Evolutionary conservation across 306 rosid genomes (phyloP).

Genomic region (Citrullus mucosospermus): DNA sequence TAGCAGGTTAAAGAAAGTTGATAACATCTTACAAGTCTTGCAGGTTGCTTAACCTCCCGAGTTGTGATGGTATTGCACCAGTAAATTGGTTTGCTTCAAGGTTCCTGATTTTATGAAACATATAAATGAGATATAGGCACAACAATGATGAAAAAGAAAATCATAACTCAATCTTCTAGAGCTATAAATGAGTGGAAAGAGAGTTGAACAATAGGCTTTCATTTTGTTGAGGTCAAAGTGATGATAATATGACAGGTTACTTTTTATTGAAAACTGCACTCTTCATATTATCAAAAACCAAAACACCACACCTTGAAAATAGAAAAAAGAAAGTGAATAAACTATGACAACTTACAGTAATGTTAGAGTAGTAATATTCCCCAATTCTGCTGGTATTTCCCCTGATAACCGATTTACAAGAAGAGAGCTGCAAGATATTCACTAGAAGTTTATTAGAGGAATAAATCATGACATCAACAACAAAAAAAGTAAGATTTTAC

Average conservation of each 20-base stretch:
- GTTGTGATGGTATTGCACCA: slow-evolving; percentile 55
- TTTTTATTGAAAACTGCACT: background rate
- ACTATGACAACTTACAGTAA: slow-evolving; percentile 40
- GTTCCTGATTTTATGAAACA: slow-evolving; percentile 22
- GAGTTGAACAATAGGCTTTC: background rate
- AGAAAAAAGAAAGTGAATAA: slow-evolving; percentile 1
- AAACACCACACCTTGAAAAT: background rate
- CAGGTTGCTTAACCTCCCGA: slow-evolving; percentile 51
- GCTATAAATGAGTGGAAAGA: background rate
- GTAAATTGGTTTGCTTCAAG: slow-evolving; percentile 75
- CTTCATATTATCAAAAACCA: background rate
- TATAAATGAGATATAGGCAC: background rate
- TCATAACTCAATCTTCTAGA: background rate
- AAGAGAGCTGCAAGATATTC: slow-evolving; percentile 52
- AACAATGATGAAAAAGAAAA: background rate
- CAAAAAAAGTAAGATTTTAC: slow-evolving; percentile 32
- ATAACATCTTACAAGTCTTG: slow-evolving; percentile 39
- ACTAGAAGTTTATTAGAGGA: slow-evolving; percentile 17
- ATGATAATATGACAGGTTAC: background rate
- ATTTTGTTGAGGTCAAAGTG: background rate
- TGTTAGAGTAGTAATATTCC: slow-evolving; percentile 44
- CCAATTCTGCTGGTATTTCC: slow-evolving; percentile 60
- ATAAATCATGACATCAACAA: slow-evolving; percentile 4
- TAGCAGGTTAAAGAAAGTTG: background rate
- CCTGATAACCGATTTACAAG: slow-evolving; percentile 74